Percentiles rank a stretch among this genome's conserved stretches.
These are phyloP conservation scores for Candida sp. DNA, from an alignment of 1,139 yeast species.

Conservation along the genomic window DNA sequence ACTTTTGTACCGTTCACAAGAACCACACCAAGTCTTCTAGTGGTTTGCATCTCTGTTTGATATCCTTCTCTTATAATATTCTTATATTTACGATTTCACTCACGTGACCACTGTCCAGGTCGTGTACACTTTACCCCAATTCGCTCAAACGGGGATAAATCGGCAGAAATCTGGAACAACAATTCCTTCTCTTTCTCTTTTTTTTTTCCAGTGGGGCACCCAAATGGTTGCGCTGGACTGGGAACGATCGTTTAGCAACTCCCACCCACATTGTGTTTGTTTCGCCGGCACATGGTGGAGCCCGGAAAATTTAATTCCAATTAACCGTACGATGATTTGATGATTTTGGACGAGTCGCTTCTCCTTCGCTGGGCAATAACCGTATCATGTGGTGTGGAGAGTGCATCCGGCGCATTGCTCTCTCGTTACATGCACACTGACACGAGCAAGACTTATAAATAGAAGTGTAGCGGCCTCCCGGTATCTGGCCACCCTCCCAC, in stretches of 20 bases:
- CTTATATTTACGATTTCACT: neutral
- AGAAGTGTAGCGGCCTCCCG: no score
- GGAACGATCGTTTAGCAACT: neutral
- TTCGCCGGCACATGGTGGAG: neutral
- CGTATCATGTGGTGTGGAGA: neutral
- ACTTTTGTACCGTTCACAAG: no score
- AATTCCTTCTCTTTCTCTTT: neutral
- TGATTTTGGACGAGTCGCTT: neutral
- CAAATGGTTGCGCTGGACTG: neutral
- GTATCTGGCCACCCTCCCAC: neutral
- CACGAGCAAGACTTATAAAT: no score
- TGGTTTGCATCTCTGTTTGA: no score
- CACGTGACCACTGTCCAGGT: neutral
- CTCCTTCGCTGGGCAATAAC: neutral
- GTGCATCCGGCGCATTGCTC: neutral
- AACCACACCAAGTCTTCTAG: no score
- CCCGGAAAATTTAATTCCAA: neutral
- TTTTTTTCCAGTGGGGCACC: neutral
- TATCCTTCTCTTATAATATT: no score
- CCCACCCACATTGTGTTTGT: neutral
- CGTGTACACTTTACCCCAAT: neutral
- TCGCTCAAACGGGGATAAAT: neutral
- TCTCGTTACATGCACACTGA: no score
- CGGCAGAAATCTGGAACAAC: neutral
- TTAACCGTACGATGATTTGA: slow-evolving; percentile 2